Evolutionary conservation across 352 stramenopile species (phyloP), one percentile per base, ranked within the genome.

Genomic region (Pythium catenulatum): DNA sequence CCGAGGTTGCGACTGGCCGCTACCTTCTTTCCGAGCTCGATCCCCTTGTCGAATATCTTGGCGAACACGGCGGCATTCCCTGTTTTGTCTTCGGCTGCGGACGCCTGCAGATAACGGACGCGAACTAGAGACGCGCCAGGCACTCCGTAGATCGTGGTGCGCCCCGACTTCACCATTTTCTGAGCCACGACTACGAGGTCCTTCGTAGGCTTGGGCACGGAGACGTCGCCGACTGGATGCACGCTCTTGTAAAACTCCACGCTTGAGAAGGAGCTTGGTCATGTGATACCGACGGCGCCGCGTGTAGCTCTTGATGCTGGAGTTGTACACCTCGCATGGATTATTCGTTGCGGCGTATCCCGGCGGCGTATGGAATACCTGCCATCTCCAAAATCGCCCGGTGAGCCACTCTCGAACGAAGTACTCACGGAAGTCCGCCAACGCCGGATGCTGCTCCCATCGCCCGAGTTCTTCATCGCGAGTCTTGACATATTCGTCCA

Each of bases 161-260:
- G 77, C 5, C 65, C 50, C 5, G 77, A 84, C n/a, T 41, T 68
- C 15, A 78, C 77, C 77, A 84, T 84, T 32, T 68, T 76, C 23
- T 48, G 48, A 4, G 77, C 77, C 23, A 65, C 65, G 8, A 19
- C 45, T 5, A 84, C 63, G 19, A 84, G 15, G 27, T 78, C 65
- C 7, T 48, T 43, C 27, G 77, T 78, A 13, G 77, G 48, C 39
- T 72, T 78, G 1, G 77, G 65, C 8, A 8, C 11, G 34, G 48
- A 84, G 13, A 36, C 27, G n/a, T 46, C 8, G 27, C 41, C 30
- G 2, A 61, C 41, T 17, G 77, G 77, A 19, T 27, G 2, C 6
- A 61, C 50, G 21, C 36, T 41, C 27, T 70, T 69, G 50, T 70
- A 36, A 14, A 39, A 68, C 61, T 72, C 48, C 21, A 77, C 68